Base-by-base conservation (phyloP, 106 monocot species). In the Alisma plantagoaquatica region DNA sequence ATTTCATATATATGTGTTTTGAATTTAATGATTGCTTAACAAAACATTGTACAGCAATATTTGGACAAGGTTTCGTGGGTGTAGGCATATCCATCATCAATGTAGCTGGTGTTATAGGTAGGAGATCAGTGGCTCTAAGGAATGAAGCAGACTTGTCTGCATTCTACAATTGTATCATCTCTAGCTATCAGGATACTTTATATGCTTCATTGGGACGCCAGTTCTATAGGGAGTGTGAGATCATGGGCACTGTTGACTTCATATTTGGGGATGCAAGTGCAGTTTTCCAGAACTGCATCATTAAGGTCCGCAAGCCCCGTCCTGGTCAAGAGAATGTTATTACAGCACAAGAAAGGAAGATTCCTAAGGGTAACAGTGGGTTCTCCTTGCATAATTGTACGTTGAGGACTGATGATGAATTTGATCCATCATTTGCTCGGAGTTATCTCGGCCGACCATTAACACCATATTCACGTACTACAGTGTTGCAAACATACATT, bases 401-500 rank as follows among this genome's bases (percentile, higher is more conserved):
- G 6, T 7, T 38, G 14, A 38, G 9, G 6, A 14, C 14, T 7
- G 35, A 6, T 7, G 35, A 38, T 6, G 35, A 6, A 7, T 38
- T 38, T 38, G 6, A 6, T 38, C n/a, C n/a, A n/a, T n/a, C n/a
- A n/a, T n/a, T n/a, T n/a, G 22, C 69, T 27, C 17, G 19, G 41
- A 55, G 54, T 50, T 79, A 70, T 51, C 64, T 78, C 29, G 74
- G 57, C 29, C 35, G 69, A 33, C 85, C 80, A 4, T 86, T 72
- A 80, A 86, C 80, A 60, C 51, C 65, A 48, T 70, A 46, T 55
- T 70, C 85, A 16, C 45, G 62, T 38, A 66, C 64, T 18, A 38
- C 75, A 4, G 32, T 86, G 42, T 77, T 86, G 80, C 73, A 86
- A 64, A 63, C 57, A 1, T 46, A 60, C 16, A 59, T 86, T 27